Evolutionary conservation across 352 stramenopile species (phyloP), one percentile per base, ranked within the genome.

Genomic region (Phytophthora agathidicida): DNA sequence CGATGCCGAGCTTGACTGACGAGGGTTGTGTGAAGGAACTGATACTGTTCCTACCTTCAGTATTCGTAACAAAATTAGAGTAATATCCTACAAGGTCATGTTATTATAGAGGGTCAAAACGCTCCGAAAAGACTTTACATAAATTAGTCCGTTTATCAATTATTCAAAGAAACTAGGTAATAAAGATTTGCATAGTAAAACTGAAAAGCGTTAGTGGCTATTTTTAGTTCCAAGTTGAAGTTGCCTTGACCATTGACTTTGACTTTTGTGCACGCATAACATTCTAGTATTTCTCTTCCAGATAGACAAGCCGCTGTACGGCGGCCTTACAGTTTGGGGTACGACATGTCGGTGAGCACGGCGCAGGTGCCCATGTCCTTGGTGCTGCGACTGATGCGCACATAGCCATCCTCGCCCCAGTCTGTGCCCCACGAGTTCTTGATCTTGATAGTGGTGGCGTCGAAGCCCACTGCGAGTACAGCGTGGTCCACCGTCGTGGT

Each of bases 371-470:
- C 72, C 67, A 79, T 78, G 47, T 38, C 55, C 11, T 68, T 76
- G 3, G 60, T 80, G 72, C 75, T 96, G 86, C 51, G 94, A 19
- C 81, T 77, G 9, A 99, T 70, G 24, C 87, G 88, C 33, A 99
- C 94, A 79, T 97, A 99, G 41, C 96, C 96, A 26, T 85, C 65
- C 43, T 98, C 88, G 63, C 96, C 97, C 96, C 96, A 99, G n/a
- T 70, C 76, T 1, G 78, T 71, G 17, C 97, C 97, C 97, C 97
- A 99, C 32, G 96, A 98, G 80, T 99, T 99, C 64, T 98, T 98
- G 26, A 99, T 86, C 70, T 98, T 98, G 77, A 93, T 97, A 17
- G 74, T 76, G 0, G 73, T 83, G 26, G 74, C 68, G 50, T 94
- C 91, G 74, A 98, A 99, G 20, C 97, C 96, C 2, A 99, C 96